Evolutionary conservation across 2,329 filamentous ascomycete species (phyloP).

Genomic region (Xylaria sp.): DNA sequence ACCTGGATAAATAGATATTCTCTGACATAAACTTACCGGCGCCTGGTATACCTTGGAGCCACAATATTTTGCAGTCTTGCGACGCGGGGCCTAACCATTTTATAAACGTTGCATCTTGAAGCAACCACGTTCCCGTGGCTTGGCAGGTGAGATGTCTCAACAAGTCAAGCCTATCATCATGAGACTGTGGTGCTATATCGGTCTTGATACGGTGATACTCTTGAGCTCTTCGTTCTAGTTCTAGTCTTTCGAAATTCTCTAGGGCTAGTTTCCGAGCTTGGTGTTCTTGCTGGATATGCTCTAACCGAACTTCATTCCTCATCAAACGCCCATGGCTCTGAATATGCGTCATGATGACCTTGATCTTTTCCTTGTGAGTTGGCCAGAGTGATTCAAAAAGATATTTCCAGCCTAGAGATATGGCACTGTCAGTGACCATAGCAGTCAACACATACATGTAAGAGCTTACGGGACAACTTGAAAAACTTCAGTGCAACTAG

Average conservation of each 20-base stretch:
- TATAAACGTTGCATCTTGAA: neutral
- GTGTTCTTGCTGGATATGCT: conserved; percentile 40
- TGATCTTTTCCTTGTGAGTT: conserved; percentile 41
- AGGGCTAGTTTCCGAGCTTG: conserved; percentile 30
- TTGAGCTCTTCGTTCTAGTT: conserved; percentile 21
- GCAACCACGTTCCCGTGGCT: conserved; percentile 12
- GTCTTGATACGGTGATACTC: conserved; percentile 16
- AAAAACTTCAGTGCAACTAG: conserved; percentile 49
- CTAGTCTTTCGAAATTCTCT: conserved; percentile 24
- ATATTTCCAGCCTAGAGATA: conserved; percentile 42
- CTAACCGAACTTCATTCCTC: conserved; percentile 35
- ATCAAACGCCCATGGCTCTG: conserved; percentile 36
- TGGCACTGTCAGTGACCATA: neutral
- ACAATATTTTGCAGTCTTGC: conserved; percentile 31
- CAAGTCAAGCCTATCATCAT: conserved; percentile 1
- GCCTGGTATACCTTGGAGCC: conserved; percentile 45
- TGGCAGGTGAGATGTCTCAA: neutral
- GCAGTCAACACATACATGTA: neutral
- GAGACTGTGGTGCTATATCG: neutral
- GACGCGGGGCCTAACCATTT: conserved; percentile 33
- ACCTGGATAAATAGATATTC: too few species aligned
- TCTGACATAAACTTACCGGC: conserved; percentile 35
- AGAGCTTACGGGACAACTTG: conserved; percentile 43
- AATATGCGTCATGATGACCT: conserved; percentile 32
- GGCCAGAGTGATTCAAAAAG: conserved; percentile 50